Evolutionary conservation across 768 basidiomycete genomes (phyloP).

Genomic region (Macrocybe gigantea): DNA sequence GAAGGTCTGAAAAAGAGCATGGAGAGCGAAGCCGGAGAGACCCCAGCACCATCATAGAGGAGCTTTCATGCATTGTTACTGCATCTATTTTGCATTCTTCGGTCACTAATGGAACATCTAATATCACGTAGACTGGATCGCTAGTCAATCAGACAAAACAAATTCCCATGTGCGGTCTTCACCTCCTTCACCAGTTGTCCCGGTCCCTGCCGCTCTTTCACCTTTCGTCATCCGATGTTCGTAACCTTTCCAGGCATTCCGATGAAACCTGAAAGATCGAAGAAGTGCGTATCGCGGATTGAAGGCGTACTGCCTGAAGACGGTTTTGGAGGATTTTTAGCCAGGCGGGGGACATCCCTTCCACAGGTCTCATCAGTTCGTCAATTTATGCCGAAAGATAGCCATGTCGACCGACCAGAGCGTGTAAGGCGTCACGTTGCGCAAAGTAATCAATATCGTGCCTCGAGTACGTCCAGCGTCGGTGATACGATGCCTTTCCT

Average conservation of each 20-base stretch:
- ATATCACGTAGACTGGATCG: too few relatives aligned
- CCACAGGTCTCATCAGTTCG: not conserved
- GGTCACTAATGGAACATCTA: too few relatives aligned
- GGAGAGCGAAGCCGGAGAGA: conserved; percentile 14
- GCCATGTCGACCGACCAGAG: conserved; percentile 53
- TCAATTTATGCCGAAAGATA: not conserved
- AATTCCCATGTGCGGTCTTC: conserved; percentile 92
- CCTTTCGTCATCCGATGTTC: conserved; percentile 95
- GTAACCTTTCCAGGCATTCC: conserved; percentile 74
- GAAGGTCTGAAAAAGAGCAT: conserved; percentile 61
- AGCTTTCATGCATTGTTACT: too few relatives aligned
- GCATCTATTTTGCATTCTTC: too few relatives aligned
- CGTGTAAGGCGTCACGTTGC: conserved; percentile 85
- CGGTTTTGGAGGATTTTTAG: conserved; percentile 66
- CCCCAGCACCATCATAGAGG: too few relatives aligned
- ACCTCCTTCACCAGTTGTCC: conserved; percentile 65
- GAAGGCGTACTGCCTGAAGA: conserved; percentile 33
- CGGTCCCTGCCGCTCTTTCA: conserved; percentile 58
- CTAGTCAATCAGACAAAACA: conserved; percentile 33
- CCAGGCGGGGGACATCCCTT: conserved; percentile 74
- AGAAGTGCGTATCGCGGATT: conserved; percentile 68
- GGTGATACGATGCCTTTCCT: conserved; percentile 11
- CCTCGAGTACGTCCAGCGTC: conserved; percentile 39
- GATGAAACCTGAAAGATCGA: conserved; percentile 76
- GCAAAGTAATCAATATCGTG: conserved; percentile 78